phyloP scores from a whole-genome alignment of 1,284 basidiomycete genomes.

The Pulveroboletus sp. region DNA sequence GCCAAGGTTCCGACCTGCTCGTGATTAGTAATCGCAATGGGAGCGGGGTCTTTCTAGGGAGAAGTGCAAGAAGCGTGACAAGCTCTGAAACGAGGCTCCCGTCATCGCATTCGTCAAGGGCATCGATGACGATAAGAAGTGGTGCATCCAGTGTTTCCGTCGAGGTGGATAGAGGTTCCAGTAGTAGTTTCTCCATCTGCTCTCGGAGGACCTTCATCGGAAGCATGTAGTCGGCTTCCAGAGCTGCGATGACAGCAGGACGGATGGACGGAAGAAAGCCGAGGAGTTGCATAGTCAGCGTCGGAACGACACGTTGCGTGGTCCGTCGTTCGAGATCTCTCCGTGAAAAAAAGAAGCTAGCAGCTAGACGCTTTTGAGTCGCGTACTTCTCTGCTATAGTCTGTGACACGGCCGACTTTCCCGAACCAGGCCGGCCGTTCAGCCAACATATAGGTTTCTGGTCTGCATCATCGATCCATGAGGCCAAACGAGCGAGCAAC shows the following conservation, averaged over 20 bases:
- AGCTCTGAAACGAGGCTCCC: slow-evolving; percentile 13
- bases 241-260: neutral
- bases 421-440: slow-evolving; percentile 18
- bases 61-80: slow-evolving; percentile 10
- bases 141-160: slow-evolving; percentile 15
- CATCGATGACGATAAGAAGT: slow-evolving; percentile 20
- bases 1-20: slow-evolving; percentile 20
- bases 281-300: slow-evolving; percentile 15
- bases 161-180: slow-evolving; percentile 13
- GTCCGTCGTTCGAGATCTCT: slow-evolving; percentile 16
- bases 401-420: slow-evolving; percentile 20
- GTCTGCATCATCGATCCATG: slow-evolving; percentile 4
- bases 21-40: slow-evolving; percentile 21
- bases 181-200: slow-evolving; percentile 22
- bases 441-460: slow-evolving; percentile 13
- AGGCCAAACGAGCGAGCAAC: slow-evolving; percentile 6
- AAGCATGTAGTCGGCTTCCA: slow-evolving; percentile 24
- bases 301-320: slow-evolving; percentile 15
- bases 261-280: slow-evolving; percentile 6
- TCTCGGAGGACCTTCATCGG: slow-evolving; percentile 25
- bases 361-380: slow-evolving; percentile 13
- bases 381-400: slow-evolving; percentile 12
- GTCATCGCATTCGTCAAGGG: slow-evolving; percentile 30
- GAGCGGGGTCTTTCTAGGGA: slow-evolving; percentile 17
- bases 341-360: slow-evolving; percentile 25